Conservation (phyloP, 2,329 filamentous ascomycete genomes). For the Claviceps spartinae region DNA sequence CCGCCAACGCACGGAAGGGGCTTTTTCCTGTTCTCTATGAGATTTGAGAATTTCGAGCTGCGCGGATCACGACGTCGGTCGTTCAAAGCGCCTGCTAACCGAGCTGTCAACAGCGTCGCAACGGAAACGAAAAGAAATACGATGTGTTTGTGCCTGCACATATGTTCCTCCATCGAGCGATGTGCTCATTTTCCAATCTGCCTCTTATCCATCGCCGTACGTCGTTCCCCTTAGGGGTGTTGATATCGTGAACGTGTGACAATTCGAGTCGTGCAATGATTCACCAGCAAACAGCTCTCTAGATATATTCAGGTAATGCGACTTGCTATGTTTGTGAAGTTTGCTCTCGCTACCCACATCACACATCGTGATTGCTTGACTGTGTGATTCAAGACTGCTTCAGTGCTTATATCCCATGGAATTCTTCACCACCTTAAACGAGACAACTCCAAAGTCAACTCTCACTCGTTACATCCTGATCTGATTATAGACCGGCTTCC, state of each 20-base stretch:
- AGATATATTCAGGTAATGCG: neutral
- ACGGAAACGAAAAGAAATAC: neutral
- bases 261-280: neutral
- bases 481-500: neutral
- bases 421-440: neutral
- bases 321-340: neutral
- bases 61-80: neutral
- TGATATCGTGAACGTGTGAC: neutral
- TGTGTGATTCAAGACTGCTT: neutral
- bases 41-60: too few species aligned
- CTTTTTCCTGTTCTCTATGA: too few species aligned
- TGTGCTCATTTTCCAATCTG: neutral
- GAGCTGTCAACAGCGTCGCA: neutral
- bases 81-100: neutral
- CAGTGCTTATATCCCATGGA: neutral
- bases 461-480: neutral
- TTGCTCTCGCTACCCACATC: neutral
- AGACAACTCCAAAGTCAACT: neutral
- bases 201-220: neutral
- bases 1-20: neutral
- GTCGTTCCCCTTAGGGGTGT: too few species aligned
- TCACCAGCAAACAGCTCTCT: slow-evolving; percentile 1
- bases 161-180: neutral
- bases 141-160: neutral
- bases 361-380: slow-evolving; percentile 1